These are phyloP conservation scores for Geranomyces variabilis DNA, from an alignment of 192 early-diverging fungal species.

Conservation along the genomic window DNA sequence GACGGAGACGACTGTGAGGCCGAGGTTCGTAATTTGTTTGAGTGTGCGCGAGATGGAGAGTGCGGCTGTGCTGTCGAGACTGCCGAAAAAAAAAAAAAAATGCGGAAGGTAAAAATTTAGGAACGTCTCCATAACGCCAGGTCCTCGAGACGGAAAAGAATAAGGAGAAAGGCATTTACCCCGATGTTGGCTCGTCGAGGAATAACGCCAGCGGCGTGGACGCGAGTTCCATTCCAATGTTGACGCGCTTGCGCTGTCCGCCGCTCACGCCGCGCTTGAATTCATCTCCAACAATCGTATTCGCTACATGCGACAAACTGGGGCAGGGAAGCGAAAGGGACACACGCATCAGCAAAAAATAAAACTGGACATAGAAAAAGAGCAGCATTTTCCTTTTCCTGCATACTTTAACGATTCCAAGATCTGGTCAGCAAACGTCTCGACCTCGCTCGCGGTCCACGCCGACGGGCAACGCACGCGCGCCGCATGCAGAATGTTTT, in stretches of 20 bases:
- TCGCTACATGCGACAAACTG: slow-evolving; percentile 52
- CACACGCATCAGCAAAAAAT: too few species aligned
- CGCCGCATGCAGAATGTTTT: slow-evolving; percentile 68
- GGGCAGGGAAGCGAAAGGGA: too few species aligned
- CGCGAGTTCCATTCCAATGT: slow-evolving; percentile 76
- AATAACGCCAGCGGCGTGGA: slow-evolving; percentile 66
- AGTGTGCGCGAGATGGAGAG: slow-evolving; percentile 63
- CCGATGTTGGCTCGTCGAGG: slow-evolving; percentile 73
- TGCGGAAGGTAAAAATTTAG: not conserved
- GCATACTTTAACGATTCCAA: slow-evolving; percentile 56
- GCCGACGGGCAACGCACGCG: slow-evolving; percentile 59
- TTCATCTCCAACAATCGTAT: slow-evolving; percentile 63
- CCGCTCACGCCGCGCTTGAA: slow-evolving; percentile 67
- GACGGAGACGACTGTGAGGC: slow-evolving; percentile 69
- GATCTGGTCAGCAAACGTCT: slow-evolving; percentile 48
- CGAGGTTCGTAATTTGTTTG: slow-evolving; percentile 55
- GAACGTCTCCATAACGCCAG: not conserved
- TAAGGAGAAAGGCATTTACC: not conserved
- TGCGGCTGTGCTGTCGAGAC: slow-evolving; percentile 67
- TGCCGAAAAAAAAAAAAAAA: slow-evolving; percentile 5
- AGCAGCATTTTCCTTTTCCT: slow-evolving; percentile 13
- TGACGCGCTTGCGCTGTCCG: slow-evolving; percentile 75
- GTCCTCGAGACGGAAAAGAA: not conserved
- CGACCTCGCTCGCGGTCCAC: slow-evolving; percentile 41
- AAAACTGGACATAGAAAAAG: not conserved